A percentile compares a stretch with the other conserved stretches of the same genome.
These are phyloP conservation scores for Yamadazyma tumulicola DNA, from an alignment of 805 yeast species.

Conservation along the genomic window DNA sequence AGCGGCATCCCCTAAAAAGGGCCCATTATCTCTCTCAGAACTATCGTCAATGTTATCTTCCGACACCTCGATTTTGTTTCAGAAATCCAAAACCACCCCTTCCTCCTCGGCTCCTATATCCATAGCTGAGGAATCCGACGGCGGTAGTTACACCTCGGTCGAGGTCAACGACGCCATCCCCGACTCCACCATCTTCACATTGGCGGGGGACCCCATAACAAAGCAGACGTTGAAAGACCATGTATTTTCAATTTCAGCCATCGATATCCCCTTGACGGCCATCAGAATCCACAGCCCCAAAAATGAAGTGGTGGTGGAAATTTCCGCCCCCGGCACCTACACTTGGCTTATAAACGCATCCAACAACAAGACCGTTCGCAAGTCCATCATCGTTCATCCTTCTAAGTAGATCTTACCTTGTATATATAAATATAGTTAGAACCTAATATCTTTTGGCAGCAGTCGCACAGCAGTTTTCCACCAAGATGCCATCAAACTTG, in stretches of 20 bases:
- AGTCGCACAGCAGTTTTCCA: not conserved
- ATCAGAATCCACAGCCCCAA: constrained; percentile 14
- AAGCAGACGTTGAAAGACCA: constrained; percentile 20
- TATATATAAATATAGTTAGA: not conserved
- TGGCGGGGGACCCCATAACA: constrained; percentile 22
- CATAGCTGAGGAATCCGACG: constrained; percentile 9
- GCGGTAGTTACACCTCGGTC: constrained; percentile 21
- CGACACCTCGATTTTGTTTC: constrained; percentile 3
- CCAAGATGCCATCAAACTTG: constrained; percentile 18
- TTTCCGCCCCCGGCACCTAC: constrained; percentile 23
- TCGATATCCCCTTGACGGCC: constrained; percentile 22
- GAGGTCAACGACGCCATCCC: constrained; percentile 34
- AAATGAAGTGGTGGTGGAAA: not conserved
- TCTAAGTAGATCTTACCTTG: constrained; percentile 1
- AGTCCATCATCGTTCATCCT: constrained; percentile 3
- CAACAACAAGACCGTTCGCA: constrained; percentile 18
- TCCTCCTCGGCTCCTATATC: constrained; percentile 2
- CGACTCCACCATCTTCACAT: constrained; percentile 16
- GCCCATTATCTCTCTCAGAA: constrained; percentile 36
- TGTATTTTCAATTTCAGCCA: constrained; percentile 30
- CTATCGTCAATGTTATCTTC: constrained; percentile 30
- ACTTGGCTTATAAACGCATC: constrained; percentile 24
- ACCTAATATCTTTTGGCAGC: not conserved
- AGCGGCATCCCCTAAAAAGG: constrained; percentile 9
- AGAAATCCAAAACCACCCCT: constrained; percentile 6